Evolutionary conservation across 2,329 filamentous ascomycete genomes (phyloP), one percentile per base, ranked within the genome.

Genomic region (Laburnicola sp.): DNA sequence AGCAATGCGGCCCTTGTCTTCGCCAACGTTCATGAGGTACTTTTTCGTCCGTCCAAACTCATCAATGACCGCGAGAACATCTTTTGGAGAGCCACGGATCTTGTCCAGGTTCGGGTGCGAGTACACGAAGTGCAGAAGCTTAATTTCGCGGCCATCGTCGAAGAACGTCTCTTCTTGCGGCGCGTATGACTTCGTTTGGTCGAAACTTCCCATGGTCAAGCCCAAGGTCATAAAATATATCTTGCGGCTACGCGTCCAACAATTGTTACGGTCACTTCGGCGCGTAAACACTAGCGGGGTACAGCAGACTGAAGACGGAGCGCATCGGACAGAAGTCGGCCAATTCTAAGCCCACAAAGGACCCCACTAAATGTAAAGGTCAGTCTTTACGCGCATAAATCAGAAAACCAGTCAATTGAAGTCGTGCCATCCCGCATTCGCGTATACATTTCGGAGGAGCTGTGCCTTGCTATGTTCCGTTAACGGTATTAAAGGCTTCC

Each of bases 21-120:
- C 80, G 35, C 89, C 89, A 2, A 94, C 83, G 58, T 91, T 93
- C 86, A 93, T 93, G 45, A 93, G 80, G 56, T 86, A 88, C 67
- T 86, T 88, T 54, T 82, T 79, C 2, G 81, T 84, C 37, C 82
- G 74, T 9, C 76, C 83, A 69, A 80, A 93, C 45, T 87, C 82
- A 63, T 93, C 87, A 68, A 93, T 91, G 26, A 83, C 83, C 25
- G 79, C 76, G 0, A 92, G 76, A 1, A 93, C 81, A 49, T 79
- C 80, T 11, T 79, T 66, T 0, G 88, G 88, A 21, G 82, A 84
- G 21, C 82, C 84, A 44, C 85, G 79, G 48, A 91, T 79, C 45
- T 83, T 75, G 2, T 86, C 81, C 26, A 89, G 71, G 53, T 86
- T 77, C 1, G 83, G 78, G 32, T 83, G 82, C 47, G 71, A 74